Conservation (phyloP, 2,329 filamentous ascomycete species). For the Curvularia verruculosa region DNA sequence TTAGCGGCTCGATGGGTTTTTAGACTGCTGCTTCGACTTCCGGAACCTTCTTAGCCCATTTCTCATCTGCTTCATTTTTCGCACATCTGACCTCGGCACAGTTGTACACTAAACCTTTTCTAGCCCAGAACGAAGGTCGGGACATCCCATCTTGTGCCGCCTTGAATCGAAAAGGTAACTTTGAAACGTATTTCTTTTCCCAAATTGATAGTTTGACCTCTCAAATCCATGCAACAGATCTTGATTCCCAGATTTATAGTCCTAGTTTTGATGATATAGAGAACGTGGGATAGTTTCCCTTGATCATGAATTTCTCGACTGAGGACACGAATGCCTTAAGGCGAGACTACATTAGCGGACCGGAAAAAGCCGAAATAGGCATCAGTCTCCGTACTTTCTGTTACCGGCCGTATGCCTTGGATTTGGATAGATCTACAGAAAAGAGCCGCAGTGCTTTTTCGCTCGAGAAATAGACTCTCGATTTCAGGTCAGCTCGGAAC, state of each 20-base stretch:
- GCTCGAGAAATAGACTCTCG: too few relatives aligned
- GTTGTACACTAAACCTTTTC: too few relatives aligned
- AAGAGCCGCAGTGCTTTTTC: too few relatives aligned
- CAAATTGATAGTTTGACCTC: not conserved
- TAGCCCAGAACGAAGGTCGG: not conserved
- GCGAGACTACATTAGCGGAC: too few relatives aligned
- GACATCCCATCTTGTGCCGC: not conserved
- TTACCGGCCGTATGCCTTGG: too few relatives aligned
- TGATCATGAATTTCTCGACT: too few relatives aligned
- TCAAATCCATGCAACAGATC: not conserved
- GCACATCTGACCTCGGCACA: not conserved
- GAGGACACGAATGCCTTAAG: too few relatives aligned
- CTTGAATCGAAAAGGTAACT: not conserved
- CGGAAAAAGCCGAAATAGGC: too few relatives aligned
- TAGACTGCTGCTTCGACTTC: not conserved
- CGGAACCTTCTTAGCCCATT: not conserved
- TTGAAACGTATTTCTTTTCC: not conserved
- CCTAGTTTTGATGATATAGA: not conserved
- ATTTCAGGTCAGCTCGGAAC: too few relatives aligned
- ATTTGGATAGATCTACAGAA: too few relatives aligned
- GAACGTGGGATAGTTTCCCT: not conserved
- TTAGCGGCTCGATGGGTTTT: not conserved
- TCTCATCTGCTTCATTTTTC: not conserved
- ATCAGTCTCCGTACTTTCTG: too few relatives aligned
- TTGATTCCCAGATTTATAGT: not conserved